Evolutionary conservation across 1,284 basidiomycete genomes (phyloP).

Genomic region (Ustilago sp.): DNA sequence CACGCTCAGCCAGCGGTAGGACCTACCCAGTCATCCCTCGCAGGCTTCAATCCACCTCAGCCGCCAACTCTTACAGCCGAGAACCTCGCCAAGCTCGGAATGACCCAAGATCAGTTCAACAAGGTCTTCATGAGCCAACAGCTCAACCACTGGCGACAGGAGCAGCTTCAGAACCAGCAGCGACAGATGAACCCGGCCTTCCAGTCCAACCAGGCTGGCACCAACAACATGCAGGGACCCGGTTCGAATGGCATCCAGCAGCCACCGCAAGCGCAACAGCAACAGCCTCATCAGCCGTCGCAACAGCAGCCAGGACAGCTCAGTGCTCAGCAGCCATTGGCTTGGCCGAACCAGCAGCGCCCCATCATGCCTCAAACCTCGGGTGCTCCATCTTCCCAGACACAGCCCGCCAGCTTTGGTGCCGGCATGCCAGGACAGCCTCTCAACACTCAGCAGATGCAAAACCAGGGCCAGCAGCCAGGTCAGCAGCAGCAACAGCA

Average conservation of each 20-base stretch:
- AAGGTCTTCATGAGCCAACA: slow-evolving; percentile 49
- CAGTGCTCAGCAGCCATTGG: slow-evolving; percentile 16
- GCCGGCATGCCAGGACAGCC: slow-evolving; percentile 17
- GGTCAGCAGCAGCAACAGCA: slow-evolving; percentile 30
- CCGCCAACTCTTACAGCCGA: slow-evolving; percentile 51
- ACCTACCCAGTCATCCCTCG: slow-evolving; percentile 31
- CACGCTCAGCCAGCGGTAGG: slow-evolving; percentile 17
- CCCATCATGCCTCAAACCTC: slow-evolving; percentile 31
- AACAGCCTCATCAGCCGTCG: slow-evolving; percentile 10
- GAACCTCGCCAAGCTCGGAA: slow-evolving; percentile 48
- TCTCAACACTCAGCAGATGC: slow-evolving; percentile 25
- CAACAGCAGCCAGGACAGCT: slow-evolving; percentile 15
- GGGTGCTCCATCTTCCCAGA: slow-evolving; percentile 29
- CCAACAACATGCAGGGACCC: slow-evolving; percentile 6
- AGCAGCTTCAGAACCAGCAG: slow-evolving; percentile 51
- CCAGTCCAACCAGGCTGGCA: slow-evolving; percentile 28
- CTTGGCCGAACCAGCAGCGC: slow-evolving; percentile 40
- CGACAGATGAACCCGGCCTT: slow-evolving; percentile 33
- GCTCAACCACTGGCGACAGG: slow-evolving; percentile 46
- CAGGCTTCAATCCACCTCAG: slow-evolving; percentile 50
- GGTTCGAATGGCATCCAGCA: slow-evolving; percentile 38
- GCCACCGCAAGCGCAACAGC: slow-evolving; percentile 26
- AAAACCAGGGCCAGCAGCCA: slow-evolving; percentile 32
- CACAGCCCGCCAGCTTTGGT: slow-evolving; percentile 32
- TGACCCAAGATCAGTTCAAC: slow-evolving; percentile 57